phyloP scores from a whole-genome alignment of 1,284 basidiomycete genomes.

The Prillingera fragicola region DNA sequence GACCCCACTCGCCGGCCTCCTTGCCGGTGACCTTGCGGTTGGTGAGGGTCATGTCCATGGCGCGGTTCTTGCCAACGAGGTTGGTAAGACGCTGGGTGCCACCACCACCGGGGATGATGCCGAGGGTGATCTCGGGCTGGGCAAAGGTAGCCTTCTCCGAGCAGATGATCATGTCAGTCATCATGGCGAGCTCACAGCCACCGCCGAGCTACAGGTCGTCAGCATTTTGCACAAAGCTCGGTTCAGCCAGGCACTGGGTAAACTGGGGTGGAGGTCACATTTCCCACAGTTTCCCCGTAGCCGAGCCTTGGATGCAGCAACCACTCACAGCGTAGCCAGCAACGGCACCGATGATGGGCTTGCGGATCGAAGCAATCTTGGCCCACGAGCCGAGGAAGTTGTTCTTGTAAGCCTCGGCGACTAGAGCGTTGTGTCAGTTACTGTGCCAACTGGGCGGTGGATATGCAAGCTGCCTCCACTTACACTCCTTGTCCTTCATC shows the following conservation, averaged over 20 bases:
- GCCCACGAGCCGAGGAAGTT: conserved; percentile 89
- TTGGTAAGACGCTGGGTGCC: conserved; percentile 64
- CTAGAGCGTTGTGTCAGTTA: conserved; percentile 49
- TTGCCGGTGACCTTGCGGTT: conserved; percentile 73
- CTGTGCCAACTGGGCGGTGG: neutral
- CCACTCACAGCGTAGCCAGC: conserved; percentile 82
- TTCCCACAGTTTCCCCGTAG: too few relatives aligned
- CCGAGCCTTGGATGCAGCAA: too few relatives aligned
- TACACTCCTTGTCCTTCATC: conserved; percentile 70
- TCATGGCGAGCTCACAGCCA: conserved; percentile 92
- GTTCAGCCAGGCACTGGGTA: too few relatives aligned
- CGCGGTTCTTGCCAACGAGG: conserved; percentile 83
- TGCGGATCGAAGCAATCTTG: conserved; percentile 66
- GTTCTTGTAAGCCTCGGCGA: conserved; percentile 77
- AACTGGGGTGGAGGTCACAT: too few relatives aligned
- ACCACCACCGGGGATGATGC: conserved; percentile 72
- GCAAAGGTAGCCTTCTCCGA: conserved; percentile 88
- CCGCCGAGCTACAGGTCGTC: conserved; percentile 70
- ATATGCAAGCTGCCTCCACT: too few relatives aligned
- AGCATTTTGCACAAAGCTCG: too few relatives aligned
- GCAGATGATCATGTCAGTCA: conserved; percentile 93
- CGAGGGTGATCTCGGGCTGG: conserved; percentile 96
- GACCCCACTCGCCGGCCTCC: conserved; percentile 79
- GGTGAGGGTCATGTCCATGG: conserved; percentile 93
- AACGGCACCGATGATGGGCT: conserved; percentile 94